Evolutionary conservation across 331 rosid species (phyloP).

Genomic region (Quercus tomentella): DNA sequence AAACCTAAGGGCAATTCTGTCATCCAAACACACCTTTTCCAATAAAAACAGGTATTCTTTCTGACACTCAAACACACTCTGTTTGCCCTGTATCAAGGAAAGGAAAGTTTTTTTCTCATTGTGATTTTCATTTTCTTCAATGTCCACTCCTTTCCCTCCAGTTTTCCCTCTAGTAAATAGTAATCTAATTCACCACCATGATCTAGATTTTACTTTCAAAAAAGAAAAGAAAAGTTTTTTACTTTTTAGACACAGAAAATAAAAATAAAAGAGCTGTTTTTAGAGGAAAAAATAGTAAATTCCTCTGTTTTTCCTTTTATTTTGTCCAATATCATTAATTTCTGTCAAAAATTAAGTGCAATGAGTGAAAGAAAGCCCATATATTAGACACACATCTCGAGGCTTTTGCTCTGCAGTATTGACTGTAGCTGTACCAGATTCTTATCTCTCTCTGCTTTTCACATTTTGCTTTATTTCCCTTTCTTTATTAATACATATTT

Average conservation of each 20-base stretch:
- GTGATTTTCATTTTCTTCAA: neutral
- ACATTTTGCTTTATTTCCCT: neutral
- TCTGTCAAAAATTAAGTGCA: neutral
- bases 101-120: neutral
- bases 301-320: neutral
- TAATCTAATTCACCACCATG: neutral
- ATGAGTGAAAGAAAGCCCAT: neutral
- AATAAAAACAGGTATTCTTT: neutral
- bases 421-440: conserved; percentile 31
- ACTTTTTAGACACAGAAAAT: neutral
- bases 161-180: neutral
- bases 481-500: neutral
- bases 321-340: neutral
- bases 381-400: conserved; percentile 36
- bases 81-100: neutral
- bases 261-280: neutral
- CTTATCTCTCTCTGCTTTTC: conserved; percentile 13
- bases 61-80: conserved; percentile 10
- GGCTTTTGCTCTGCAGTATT: conserved; percentile 12
- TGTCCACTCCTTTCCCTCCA: neutral
- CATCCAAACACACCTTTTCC: conserved; percentile 21
- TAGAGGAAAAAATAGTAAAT: neutral
- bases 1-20: conserved; percentile 37
- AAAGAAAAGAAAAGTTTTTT: neutral
- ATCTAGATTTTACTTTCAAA: too few relatives aligned